Evolutionary conservation across 2,329 filamentous ascomycete species (phyloP).

Genomic region (Trichothecium sympodiale): DNA sequence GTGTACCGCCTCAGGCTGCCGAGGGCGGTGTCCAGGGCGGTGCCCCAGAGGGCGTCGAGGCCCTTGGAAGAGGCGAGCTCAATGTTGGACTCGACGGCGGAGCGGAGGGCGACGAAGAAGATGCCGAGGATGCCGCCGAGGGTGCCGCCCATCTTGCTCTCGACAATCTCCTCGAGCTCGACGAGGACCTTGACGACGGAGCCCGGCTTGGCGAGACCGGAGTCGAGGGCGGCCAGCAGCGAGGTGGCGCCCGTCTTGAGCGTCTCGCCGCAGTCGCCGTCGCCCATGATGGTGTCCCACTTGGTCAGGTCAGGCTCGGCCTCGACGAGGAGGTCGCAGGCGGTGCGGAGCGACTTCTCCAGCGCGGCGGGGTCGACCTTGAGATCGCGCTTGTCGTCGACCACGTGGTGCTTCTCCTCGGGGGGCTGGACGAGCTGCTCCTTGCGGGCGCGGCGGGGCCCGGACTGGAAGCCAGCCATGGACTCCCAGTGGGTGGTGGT

Average conservation of each 20-base stretch:
- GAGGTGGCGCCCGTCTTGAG: conserved; percentile 40
- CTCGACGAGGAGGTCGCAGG: conserved; percentile 38
- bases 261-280: conserved; percentile 45
- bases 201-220: conserved; percentile 26
- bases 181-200: conserved; percentile 36
- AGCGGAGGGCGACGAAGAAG: conserved; percentile 37
- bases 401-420: conserved; percentile 19
- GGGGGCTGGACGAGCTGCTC: conserved; percentile 32
- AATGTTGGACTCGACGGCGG: conserved; percentile 27
- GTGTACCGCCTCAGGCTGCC: conserved; percentile 39
- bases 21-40: conserved; percentile 30
- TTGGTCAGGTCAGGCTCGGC: conserved; percentile 52
- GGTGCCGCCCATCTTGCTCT: conserved; percentile 42
- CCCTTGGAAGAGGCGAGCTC: conserved; percentile 17
- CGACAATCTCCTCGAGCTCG: conserved; percentile 42
- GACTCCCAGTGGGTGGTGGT: conserved; percentile 48
- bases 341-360: conserved; percentile 43
- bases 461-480: conserved; percentile 32
- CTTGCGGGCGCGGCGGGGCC: conserved; percentile 19
- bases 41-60: conserved; percentile 29
- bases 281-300: conserved; percentile 53
- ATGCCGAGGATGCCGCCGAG: conserved; percentile 42
- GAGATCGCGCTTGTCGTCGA: conserved; percentile 28
- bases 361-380: conserved; percentile 40
- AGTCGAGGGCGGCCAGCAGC: conserved; percentile 34